phyloP scores from a whole-genome alignment of 768 basidiomycete species.

The Pleurotus ostreatus region DNA sequence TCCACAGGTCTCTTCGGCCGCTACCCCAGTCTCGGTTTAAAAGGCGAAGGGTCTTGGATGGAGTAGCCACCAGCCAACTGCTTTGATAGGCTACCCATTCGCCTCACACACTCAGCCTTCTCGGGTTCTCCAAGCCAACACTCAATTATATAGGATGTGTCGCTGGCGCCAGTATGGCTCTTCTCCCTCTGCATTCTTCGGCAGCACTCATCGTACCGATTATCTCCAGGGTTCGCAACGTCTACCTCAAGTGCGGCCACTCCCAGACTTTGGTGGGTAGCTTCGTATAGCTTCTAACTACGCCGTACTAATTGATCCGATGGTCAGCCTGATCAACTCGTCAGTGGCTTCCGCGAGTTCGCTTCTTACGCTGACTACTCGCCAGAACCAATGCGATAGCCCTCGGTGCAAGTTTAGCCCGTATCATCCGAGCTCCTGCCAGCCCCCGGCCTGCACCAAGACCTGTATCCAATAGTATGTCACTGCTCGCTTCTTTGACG shows the following conservation, averaged over 20 bases:
- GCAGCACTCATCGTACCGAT: neutral
- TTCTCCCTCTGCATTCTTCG: slow-evolving; percentile 1
- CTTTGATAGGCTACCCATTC: neutral
- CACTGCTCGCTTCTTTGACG: neutral
- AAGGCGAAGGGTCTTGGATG: slow-evolving; percentile 9
- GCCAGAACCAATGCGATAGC: slow-evolving; percentile 42
- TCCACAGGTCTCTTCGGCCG: neutral
- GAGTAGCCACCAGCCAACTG: neutral
- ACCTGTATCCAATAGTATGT: slow-evolving; percentile 49
- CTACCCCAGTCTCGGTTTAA: slow-evolving; percentile 9
- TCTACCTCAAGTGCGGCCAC: slow-evolving; percentile 48
- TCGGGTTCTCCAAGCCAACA: slow-evolving; percentile 7
- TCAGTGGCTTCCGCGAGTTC: slow-evolving; percentile 13
- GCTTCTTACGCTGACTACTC: neutral
- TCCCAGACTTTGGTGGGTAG: slow-evolving; percentile 35
- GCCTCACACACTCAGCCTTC: slow-evolving; percentile 7
- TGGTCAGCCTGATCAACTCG: slow-evolving; percentile 24
- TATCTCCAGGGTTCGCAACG: slow-evolving; percentile 37
- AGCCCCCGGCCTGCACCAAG: slow-evolving; percentile 29
- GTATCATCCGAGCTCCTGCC: slow-evolving; percentile 33
- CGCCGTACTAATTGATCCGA: neutral
- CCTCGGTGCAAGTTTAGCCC: slow-evolving; percentile 52
- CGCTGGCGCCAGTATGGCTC: slow-evolving; percentile 46
- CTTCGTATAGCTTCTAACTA: neutral
- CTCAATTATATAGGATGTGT: slow-evolving; percentile 36